Conservation (phyloP, 2,329 filamentous ascomycete species). For the Cyphellophora europaea region DNA sequence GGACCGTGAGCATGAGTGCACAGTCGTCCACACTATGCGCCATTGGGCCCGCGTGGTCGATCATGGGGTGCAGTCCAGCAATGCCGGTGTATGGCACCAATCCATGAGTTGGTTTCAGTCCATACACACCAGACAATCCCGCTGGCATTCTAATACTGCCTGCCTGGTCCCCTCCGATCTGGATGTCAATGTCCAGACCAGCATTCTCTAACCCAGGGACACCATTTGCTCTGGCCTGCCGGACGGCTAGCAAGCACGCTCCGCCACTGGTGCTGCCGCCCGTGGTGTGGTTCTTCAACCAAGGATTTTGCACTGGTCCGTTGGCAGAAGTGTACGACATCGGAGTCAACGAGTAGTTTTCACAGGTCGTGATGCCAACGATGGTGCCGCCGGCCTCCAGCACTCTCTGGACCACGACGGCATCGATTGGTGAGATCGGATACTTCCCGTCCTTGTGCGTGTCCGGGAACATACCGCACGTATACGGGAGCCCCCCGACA, state of each 20-base stretch:
- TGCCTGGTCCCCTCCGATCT: conserved; percentile 40
- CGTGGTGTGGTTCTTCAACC: conserved; percentile 34
- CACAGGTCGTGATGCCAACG: conserved; percentile 43
- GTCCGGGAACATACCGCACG: conserved; percentile 33
- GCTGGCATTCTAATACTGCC: conserved; percentile 39
- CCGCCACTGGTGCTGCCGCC: conserved; percentile 43
- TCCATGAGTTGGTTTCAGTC: conserved; percentile 40
- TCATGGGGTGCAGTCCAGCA: conserved; percentile 34
- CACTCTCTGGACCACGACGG: conserved; percentile 42
- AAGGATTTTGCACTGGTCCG: conserved; percentile 39
- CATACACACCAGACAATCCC: conserved; percentile 29
- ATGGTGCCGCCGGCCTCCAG: conserved; percentile 43
- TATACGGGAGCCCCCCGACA: conserved; percentile 44
- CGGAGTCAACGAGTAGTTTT: conserved; percentile 44
- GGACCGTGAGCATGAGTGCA: conserved; percentile 31
- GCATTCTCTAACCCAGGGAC: conserved; percentile 1
- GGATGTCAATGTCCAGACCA: conserved; percentile 33
- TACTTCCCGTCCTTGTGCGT: conserved; percentile 18
- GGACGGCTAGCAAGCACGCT: conserved; percentile 32
- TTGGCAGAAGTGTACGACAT: conserved; percentile 39
- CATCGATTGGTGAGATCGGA: conserved; percentile 45
- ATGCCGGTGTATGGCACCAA: conserved; percentile 41
- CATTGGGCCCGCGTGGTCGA: conserved; percentile 40
- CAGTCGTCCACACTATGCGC: conserved; percentile 28
- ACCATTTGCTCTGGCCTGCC: conserved; percentile 9